Evolutionary conservation across 208 protist species (phyloP), one percentile per base, ranked within the genome.

Genomic region (Vickermania spadyakhi): DNA sequence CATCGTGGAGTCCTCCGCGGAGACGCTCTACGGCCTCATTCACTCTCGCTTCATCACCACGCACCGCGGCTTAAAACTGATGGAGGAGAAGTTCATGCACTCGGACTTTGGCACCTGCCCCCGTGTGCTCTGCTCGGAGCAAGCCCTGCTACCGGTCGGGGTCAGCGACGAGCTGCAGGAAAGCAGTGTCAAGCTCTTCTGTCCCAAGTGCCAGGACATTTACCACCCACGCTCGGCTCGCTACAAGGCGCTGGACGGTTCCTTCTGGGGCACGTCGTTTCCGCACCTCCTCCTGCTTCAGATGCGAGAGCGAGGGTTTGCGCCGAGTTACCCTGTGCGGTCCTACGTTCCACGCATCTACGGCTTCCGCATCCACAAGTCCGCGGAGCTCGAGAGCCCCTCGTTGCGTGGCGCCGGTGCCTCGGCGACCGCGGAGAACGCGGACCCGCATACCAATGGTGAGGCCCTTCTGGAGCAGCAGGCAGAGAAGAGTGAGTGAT

Each of bases 21-120:
- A 99, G 77, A 96, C 96, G 28, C 86, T 99, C 3, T 99, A 99
- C 70, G 98, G 98, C 3, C 86, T 99, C 21, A 99, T 99, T 58
- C 98, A 99, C 75, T 96, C 98, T 2, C 86, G 98, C 58, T 99
- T 98, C 73, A 99, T 99, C 66, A 81, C 98, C 4, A 99, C 98
- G 18, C 81, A 75, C 22, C 79, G 95, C 13, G 98, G 98, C 7
- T 62, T 99, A 45, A 83, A 88, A 31, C 78, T 96, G 18, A 99
- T 99, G 98, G 86, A 97, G 64, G 93, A 98, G 41, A 99, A 99
- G 77, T 99, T 90, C 71, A 64, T 86, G 14, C 69, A 96, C 28
- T 81, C 73, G n/a, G 82, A 98, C 49, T 99, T 99, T 79, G 97
- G 97, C 49, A 75, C 80, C 27, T 99, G 97, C 73, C 97, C 97